Percentiles rank a stretch among this genome's conserved stretches.
Evolutionary conservation across 768 basidiomycete species (phyloP).

Genomic region (Lentinula guzmanii): DNA sequence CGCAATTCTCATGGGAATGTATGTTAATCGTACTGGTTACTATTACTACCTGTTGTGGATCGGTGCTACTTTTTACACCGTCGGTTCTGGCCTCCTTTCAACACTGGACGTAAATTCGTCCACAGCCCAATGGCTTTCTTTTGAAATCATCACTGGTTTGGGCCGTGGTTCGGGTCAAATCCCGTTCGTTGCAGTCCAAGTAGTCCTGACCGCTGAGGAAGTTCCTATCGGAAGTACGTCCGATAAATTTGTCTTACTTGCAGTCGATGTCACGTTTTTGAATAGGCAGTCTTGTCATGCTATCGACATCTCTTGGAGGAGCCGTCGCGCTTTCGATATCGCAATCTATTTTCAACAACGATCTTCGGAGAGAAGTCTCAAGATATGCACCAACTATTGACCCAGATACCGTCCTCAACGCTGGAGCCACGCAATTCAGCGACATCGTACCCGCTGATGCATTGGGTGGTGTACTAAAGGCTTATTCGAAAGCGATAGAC

Average conservation of each 20-base stretch:
- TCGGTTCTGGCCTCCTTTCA: slow-evolving; percentile 13
- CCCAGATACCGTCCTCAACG: not conserved
- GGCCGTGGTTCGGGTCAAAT: slow-evolving; percentile 9
- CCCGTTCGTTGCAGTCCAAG: slow-evolving; percentile 10
- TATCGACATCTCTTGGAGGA: slow-evolving; percentile 6
- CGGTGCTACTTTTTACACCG: slow-evolving; percentile 2
- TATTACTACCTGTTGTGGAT: slow-evolving; percentile 8
- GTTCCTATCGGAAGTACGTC: slow-evolving; percentile 10
- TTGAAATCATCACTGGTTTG: slow-evolving; percentile 10
- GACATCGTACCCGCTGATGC: slow-evolving; percentile 1
- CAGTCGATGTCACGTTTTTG: not conserved
- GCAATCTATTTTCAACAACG: slow-evolving; percentile 9
- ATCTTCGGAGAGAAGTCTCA: not conserved
- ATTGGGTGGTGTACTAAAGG: slow-evolving; percentile 7
- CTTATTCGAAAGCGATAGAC: slow-evolving; percentile 8
- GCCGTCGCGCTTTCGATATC: slow-evolving; percentile 8
- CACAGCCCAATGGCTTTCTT: slow-evolving; percentile 4
- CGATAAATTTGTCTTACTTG: not conserved
- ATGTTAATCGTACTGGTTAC: slow-evolving; percentile 16
- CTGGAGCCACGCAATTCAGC: slow-evolving; percentile 8
- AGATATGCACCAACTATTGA: slow-evolving; percentile 7
- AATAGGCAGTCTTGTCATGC: slow-evolving; percentile 7
- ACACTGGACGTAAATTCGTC: slow-evolving; percentile 3
- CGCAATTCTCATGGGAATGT: slow-evolving; percentile 30
- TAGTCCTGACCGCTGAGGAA: slow-evolving; percentile 6